Percentiles rank a stretch among this genome's conserved stretches.
phyloP scores from a whole-genome alignment of 345 rosid genomes.

The Bretschneidera sinensis region DNA sequence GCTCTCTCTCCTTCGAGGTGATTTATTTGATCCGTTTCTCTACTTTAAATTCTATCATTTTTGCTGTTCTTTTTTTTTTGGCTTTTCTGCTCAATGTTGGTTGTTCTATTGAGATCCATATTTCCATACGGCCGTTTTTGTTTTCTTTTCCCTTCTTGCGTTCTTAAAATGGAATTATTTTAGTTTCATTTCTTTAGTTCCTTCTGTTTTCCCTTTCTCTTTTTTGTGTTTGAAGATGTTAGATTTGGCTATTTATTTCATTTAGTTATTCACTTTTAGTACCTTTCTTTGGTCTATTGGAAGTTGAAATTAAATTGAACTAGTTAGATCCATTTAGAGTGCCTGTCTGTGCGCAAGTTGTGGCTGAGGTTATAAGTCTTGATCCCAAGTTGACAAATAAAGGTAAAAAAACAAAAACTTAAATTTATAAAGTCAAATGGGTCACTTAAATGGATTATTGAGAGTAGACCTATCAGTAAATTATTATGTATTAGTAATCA shows the following conservation, averaged over 20 bases:
- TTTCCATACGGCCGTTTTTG: not conserved
- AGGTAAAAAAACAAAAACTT: not conserved
- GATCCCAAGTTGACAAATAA: constrained; percentile 1
- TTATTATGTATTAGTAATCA: no score
- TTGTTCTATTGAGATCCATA: not conserved
- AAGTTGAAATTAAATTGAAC: not conserved
- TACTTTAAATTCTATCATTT: not conserved
- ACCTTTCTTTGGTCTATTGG: no score
- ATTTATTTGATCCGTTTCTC: constrained; percentile 7
- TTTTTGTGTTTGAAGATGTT: not conserved
- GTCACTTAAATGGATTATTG: not conserved
- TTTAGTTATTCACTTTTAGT: not conserved
- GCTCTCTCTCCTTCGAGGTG: constrained; percentile 14
- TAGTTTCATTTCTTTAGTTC: no score
- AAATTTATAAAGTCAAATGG: not conserved
- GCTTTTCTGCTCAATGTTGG: not conserved
- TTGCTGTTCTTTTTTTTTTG: not conserved
- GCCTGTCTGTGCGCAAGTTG: not conserved
- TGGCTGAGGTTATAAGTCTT: constrained; percentile 13
- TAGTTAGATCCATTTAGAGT: not conserved
- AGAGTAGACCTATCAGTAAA: not conserved
- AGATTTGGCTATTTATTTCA: not conserved
- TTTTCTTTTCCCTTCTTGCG: constrained; percentile 10
- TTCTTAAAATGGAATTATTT: no score
- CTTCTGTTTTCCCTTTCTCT: not conserved